A percentile compares a stretch with the other conserved stretches of the same genome.
phyloP scores from a whole-genome alignment of 176 grass and related monocot genomes.

The Neostapfia colusana region DNA sequence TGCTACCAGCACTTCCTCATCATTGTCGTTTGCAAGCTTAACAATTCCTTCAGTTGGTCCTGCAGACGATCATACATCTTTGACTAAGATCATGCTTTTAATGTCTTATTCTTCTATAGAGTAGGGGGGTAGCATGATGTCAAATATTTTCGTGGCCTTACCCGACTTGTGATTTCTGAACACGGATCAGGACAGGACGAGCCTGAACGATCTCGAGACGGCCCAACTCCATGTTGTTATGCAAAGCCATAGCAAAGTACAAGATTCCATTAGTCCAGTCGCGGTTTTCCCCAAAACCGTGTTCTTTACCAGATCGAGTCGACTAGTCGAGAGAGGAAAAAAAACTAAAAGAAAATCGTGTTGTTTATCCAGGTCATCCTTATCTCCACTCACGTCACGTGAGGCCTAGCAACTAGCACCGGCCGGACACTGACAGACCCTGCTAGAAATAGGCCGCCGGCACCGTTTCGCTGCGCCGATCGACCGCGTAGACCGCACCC shows the following conservation, averaged over 20 bases:
- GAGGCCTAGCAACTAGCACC: constrained; percentile 1
- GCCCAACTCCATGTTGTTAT: not conserved
- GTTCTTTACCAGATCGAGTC: not conserved
- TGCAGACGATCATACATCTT: constrained; percentile 31
- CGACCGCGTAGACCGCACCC: not conserved
- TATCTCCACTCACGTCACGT: constrained; percentile 16
- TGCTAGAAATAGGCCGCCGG: not conserved
- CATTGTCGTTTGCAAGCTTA: constrained; percentile 77
- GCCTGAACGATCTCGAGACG: not conserved
- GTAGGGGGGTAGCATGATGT: too few relatives aligned
- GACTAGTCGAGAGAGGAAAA: not conserved
- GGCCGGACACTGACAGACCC: too few relatives aligned
- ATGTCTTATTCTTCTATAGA: not conserved
- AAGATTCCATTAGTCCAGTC: not conserved
- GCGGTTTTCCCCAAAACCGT: not conserved
- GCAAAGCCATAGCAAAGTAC: not conserved
- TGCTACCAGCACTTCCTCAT: constrained; percentile 72
- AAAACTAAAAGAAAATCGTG: not conserved
- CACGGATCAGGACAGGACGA: not conserved
- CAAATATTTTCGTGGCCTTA: not conserved
- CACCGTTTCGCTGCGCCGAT: not conserved
- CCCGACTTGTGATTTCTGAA: not conserved
- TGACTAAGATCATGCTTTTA: not conserved
- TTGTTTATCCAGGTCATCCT: constrained; percentile 39
- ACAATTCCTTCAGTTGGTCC: constrained; percentile 80